A percentile compares a stretch with the other conserved stretches of the same genome.
Evolutionary conservation across 164 flowering plant genomes (phyloP).

Genomic region (Annona squamosa): DNA sequence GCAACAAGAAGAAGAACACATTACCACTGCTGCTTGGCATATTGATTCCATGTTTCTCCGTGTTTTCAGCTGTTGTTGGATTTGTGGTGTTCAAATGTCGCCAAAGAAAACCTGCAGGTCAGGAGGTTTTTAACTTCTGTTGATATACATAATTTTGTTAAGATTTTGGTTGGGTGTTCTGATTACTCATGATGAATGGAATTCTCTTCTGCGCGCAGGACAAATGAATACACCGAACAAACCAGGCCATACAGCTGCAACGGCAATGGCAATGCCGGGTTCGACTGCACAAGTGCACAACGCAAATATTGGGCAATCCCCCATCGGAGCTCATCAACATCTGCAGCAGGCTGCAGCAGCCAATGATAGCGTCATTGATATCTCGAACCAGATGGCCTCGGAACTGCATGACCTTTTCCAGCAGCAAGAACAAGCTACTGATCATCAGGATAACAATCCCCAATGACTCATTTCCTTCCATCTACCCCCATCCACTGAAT

Average conservation of each 20-base stretch:
- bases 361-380: background rate
- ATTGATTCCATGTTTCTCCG: conserved; percentile 4
- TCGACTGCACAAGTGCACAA: background rate
- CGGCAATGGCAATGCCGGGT: background rate
- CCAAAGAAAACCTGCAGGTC: conserved; percentile 7
- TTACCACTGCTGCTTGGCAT: conserved; percentile 7
- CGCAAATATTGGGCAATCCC: background rate
- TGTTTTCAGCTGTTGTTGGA: conserved; percentile 9
- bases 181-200: background rate
- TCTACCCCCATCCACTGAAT: background rate
- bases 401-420: background rate
- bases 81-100: background rate
- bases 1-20: conserved; percentile 5
- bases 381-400: background rate
- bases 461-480: background rate
- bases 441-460: background rate
- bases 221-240: conserved; percentile 4
- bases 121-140: background rate
- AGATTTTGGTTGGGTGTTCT: background rate
- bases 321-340: background rate
- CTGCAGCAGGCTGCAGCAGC: background rate
- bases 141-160: background rate
- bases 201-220: background rate
- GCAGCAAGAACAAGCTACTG: conserved; percentile 1
- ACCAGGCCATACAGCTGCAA: background rate